phyloP scores from a whole-genome alignment of 306 rosid genomes.

The Begonia masoniana region DNA sequence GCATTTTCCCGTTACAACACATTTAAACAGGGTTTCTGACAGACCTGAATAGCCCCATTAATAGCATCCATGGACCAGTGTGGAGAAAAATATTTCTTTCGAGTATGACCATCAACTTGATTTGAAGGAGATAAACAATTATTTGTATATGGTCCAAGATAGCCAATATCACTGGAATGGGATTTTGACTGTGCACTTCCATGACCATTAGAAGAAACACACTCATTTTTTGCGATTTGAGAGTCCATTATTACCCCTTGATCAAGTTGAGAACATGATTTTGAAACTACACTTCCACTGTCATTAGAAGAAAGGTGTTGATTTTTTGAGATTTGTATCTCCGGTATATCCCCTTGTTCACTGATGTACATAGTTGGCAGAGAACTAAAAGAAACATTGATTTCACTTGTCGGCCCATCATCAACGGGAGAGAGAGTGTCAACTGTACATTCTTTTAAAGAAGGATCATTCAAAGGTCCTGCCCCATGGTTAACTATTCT shows the following conservation, averaged over 20 bases:
- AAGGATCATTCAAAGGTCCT: constrained; percentile 13
- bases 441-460: constrained; percentile 24
- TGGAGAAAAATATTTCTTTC: constrained; percentile 34
- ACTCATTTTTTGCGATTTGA: constrained; percentile 9
- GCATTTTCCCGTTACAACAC: not conserved
- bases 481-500: constrained; percentile 13
- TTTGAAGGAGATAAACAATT: constrained; percentile 19
- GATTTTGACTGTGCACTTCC: constrained; percentile 20
- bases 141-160: constrained; percentile 16
- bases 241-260: constrained; percentile 15
- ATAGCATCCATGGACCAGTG: constrained; percentile 60
- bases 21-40: constrained; percentile 10
- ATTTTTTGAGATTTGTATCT: constrained; percentile 14
- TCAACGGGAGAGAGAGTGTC: constrained; percentile 14
- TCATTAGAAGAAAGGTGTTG: constrained; percentile 8
- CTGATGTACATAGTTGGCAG: constrained; percentile 31
- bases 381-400: constrained; percentile 26
- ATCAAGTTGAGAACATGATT: constrained; percentile 20
- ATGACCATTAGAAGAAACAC: constrained; percentile 12
- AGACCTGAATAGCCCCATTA: constrained; percentile 58
- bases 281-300: constrained; percentile 17
- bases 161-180: constrained; percentile 15
- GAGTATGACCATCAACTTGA: constrained; percentile 16
- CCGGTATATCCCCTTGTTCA: constrained; percentile 15
- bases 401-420: constrained; percentile 18